Evolutionary conservation across 768 basidiomycete genomes (phyloP).

Genomic region (Gymnopilus dilepis): DNA sequence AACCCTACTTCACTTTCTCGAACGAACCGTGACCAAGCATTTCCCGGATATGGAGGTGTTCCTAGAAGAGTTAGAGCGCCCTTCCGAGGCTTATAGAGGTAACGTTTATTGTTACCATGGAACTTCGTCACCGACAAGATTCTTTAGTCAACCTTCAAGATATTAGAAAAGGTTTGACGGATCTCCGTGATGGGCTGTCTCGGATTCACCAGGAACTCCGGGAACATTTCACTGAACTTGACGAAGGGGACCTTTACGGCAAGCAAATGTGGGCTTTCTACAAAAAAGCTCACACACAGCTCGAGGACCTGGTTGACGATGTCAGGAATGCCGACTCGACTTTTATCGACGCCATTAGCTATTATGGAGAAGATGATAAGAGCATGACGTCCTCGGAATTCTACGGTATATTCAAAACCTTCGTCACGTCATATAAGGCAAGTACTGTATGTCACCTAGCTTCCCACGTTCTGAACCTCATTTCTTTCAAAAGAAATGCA

Average conservation of each 20-base stretch:
- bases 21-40: conserved; percentile 84
- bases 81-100: conserved; percentile 95
- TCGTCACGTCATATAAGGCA: conserved; percentile 91
- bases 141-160: conserved; percentile 83
- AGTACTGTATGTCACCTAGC: too few species aligned
- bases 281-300: conserved; percentile 70
- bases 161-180: conserved; percentile 73
- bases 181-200: conserved; percentile 78
- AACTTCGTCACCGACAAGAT: background rate
- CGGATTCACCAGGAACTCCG: conserved; percentile 80
- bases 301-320: conserved; percentile 87
- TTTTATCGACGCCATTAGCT: conserved; percentile 84
- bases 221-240: conserved; percentile 78
- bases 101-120: conserved; percentile 15
- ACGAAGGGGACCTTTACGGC: conserved; percentile 77
- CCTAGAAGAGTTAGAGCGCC: conserved; percentile 85
- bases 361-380: conserved; percentile 94
- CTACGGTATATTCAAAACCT: conserved; percentile 97
- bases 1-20: conserved; percentile 93
- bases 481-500: conserved; percentile 79
- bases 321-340: conserved; percentile 85
- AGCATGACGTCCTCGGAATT: conserved; percentile 89
- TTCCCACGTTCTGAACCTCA: too few species aligned
- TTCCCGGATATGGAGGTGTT: conserved; percentile 90
- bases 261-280: conserved; percentile 93